These are phyloP conservation scores for Giardia muris DNA, from an alignment of 208 protist species.

Conservation along the genomic window DNA sequence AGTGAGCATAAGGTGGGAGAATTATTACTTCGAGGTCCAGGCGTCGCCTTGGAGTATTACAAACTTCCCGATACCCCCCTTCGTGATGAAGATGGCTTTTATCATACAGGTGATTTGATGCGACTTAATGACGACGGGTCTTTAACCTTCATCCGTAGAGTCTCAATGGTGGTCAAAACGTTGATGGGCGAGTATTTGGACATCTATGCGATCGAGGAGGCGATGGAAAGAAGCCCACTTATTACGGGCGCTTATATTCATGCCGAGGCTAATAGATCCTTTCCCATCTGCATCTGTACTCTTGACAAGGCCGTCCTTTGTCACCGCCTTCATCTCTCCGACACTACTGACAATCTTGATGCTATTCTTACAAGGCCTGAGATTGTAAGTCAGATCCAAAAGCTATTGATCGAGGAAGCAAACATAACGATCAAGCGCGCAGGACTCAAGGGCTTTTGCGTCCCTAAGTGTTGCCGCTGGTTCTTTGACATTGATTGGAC, in stretches of 20 bases:
- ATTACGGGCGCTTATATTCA: neutral
- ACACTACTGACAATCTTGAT: neutral
- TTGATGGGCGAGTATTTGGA: neutral
- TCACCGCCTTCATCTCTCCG: neutral
- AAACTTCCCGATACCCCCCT: neutral
- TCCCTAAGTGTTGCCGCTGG: neutral
- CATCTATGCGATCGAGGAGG: neutral
- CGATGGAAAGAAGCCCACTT: neutral
- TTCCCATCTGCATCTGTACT: neutral
- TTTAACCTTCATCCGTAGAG: neutral
- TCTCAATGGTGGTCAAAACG: neutral
- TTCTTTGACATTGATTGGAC: conserved; percentile 13
- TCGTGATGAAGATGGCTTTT: neutral
- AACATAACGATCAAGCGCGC: neutral
- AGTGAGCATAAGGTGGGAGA: neutral
- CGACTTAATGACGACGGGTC: neutral
- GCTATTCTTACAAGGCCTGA: too few species aligned
- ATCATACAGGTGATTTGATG: neutral
- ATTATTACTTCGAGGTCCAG: neutral
- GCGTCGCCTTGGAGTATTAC: neutral
- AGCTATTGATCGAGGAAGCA: neutral
- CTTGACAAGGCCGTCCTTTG: neutral
- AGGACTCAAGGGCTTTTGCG: conserved; percentile 7
- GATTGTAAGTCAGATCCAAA: neutral
- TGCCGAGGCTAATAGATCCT: neutral